Conservation (phyloP, 2,329 filamentous ascomycete species). For the Diaporthe velutina region DNA sequence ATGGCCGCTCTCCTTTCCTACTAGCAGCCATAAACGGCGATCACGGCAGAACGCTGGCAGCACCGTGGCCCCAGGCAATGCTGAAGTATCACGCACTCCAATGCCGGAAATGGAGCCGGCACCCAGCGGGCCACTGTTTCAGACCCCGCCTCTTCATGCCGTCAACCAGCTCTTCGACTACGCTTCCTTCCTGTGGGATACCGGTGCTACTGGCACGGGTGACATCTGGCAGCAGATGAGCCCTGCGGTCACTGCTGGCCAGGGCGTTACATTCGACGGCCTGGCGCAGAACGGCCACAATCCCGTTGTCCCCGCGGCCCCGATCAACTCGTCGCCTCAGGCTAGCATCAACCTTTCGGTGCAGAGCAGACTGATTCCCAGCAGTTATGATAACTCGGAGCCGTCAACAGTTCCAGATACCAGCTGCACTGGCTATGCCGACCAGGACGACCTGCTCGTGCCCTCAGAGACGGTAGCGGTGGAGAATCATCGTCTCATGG, state of each 20-base stretch:
- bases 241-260: constrained; percentile 25
- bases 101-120: constrained; percentile 30
- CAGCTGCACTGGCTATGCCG: constrained; percentile 42
- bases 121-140: constrained; percentile 26
- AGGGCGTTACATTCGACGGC: neutral
- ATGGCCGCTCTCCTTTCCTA: constrained; percentile 53
- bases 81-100: constrained; percentile 29
- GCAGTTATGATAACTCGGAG: constrained; percentile 10
- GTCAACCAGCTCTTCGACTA: constrained; percentile 61
- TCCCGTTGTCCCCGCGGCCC: neutral
- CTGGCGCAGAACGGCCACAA: constrained; percentile 6
- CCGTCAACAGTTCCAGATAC: constrained; percentile 29
- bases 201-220: constrained; percentile 38
- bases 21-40: constrained; percentile 12
- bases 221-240: constrained; percentile 52
- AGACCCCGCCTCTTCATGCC: constrained; percentile 40
- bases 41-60: constrained; percentile 19
- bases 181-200: constrained; percentile 63
- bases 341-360: constrained; percentile 20
- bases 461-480: constrained; percentile 42
- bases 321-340: constrained; percentile 19
- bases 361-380: constrained; percentile 12
- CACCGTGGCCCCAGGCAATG: constrained; percentile 6
- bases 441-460: constrained; percentile 41
- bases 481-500: constrained; percentile 56